A percentile compares a stretch with the other conserved stretches of the same genome.
These are phyloP conservation scores for Coemansia sp. DNA, from an alignment of 192 early-diverging fungal genomes.

Conservation along the genomic window DNA sequence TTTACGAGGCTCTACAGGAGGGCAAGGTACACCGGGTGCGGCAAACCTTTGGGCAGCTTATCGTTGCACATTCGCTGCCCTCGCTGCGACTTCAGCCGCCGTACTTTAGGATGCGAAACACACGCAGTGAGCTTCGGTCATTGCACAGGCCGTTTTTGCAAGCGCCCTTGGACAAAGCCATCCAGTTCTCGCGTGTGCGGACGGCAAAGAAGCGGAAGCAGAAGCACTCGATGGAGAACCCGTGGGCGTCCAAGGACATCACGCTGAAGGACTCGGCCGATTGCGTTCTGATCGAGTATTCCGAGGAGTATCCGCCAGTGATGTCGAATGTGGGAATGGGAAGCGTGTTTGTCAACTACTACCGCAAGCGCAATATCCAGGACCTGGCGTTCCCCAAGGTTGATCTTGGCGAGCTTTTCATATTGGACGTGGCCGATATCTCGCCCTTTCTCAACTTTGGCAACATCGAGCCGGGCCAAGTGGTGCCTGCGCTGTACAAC, in stretches of 20 bases:
- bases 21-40: slow-evolving; percentile 73
- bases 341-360: slow-evolving; percentile 91
- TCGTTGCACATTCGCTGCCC: slow-evolving; percentile 84
- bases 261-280: slow-evolving; percentile 82
- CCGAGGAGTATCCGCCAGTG: slow-evolving; percentile 94
- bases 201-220: slow-evolving; percentile 71
- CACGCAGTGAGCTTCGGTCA: slow-evolving; percentile 76
- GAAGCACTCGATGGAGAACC: slow-evolving; percentile 64
- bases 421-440: slow-evolving; percentile 84
- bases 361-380: slow-evolving; percentile 81
- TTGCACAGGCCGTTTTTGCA: slow-evolving; percentile 86
- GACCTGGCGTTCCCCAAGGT: slow-evolving; percentile 76
- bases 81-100: slow-evolving; percentile 76
- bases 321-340: slow-evolving; percentile 95
- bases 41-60: slow-evolving; percentile 82
- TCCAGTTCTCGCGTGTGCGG: slow-evolving; percentile 76
- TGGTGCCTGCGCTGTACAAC: slow-evolving; percentile 86
- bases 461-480: slow-evolving; percentile 87
- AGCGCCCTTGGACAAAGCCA: slow-evolving; percentile 57
- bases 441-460: slow-evolving; percentile 96
- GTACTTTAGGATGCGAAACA: slow-evolving; percentile 80
- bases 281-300: slow-evolving; percentile 88
- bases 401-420: slow-evolving; percentile 80
- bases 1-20: slow-evolving; percentile 71
- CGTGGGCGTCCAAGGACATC: slow-evolving; percentile 83